Percentiles rank a stretch among this genome's conserved stretches.
These are phyloP conservation scores for Erodium trifolium DNA, from an alignment of 441 rosid genomes.

Conservation along the genomic window DNA sequence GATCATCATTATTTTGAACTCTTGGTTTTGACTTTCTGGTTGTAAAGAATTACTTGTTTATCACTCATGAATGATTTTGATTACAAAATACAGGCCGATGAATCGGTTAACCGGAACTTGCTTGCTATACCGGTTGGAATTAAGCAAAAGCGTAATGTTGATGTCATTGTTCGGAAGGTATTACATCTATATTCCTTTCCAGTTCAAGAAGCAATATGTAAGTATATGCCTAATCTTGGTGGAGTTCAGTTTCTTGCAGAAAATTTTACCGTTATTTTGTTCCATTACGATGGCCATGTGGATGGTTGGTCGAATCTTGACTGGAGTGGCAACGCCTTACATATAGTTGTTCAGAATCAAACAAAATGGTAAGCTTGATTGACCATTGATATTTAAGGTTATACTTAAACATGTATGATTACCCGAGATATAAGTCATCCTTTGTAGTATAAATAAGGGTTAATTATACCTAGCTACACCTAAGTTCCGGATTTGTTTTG, in stretches of 20 bases:
- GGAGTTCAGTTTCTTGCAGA: conserved; percentile 81
- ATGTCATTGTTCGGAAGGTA: conserved; percentile 72
- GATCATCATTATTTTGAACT: background rate
- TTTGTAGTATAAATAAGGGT: too few relatives aligned
- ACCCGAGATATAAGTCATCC: too few relatives aligned
- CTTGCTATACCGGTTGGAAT: conserved; percentile 88
- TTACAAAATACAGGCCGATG: conserved; percentile 34
- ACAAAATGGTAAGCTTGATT: conserved; percentile 65
- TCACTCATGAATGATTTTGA: too few relatives aligned
- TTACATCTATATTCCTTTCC: conserved; percentile 13
- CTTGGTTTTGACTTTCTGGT: background rate
- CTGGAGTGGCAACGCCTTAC: conserved; percentile 73
- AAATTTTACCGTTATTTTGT: conserved; percentile 74
- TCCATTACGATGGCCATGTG: conserved; percentile 83
- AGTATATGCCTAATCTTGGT: conserved; percentile 33
- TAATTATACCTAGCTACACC: too few relatives aligned
- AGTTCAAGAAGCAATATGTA: background rate
- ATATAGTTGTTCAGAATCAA: conserved; percentile 83
- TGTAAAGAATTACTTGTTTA: conserved; percentile 8
- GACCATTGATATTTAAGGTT: background rate
- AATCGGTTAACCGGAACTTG: conserved; percentile 39
- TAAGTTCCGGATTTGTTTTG: too few relatives aligned
- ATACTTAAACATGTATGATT: background rate
- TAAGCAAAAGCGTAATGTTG: conserved; percentile 66
- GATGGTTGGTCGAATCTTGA: conserved; percentile 75